phyloP scores from a whole-genome alignment of 2,329 filamentous ascomycete species.

The Sphaerostilbella broomeana region DNA sequence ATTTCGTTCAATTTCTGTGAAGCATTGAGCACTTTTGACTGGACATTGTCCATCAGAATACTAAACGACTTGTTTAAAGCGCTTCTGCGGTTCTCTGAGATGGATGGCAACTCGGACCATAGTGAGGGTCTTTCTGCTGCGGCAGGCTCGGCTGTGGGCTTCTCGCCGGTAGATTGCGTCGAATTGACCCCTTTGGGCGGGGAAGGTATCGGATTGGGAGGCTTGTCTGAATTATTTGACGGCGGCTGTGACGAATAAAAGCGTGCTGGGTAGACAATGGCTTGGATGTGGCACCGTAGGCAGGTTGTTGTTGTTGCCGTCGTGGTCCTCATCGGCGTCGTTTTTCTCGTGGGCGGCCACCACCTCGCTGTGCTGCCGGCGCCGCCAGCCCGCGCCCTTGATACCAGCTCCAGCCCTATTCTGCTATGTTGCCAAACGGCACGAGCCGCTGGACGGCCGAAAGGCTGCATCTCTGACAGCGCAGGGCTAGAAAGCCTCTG shows the following conservation, averaged over 20 bases:
- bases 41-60: constrained; percentile 76
- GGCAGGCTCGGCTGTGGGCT: constrained; percentile 2
- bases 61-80: constrained; percentile 29
- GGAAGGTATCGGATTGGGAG: not conserved
- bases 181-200: constrained; percentile 5
- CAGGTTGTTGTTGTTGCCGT: constrained; percentile 10
- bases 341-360: too few species aligned
- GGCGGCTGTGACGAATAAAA: constrained; percentile 24
- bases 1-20: constrained; percentile 87
- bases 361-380: not conserved
- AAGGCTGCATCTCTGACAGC: constrained; percentile 28
- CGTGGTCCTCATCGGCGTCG: not conserved
- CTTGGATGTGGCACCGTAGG: constrained; percentile 17
- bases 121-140: not conserved
- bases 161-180: constrained; percentile 1
- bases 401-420: constrained; percentile 18
- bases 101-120: constrained; percentile 26
- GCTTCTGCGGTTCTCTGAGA: constrained; percentile 27
- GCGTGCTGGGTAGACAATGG: constrained; percentile 19
- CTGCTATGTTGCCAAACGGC: constrained; percentile 25
- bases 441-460: constrained; percentile 27
- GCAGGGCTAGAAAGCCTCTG: constrained; percentile 11
- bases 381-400: constrained; percentile 6
- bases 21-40: constrained; percentile 76
- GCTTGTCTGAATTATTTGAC: constrained; percentile 15